Conservation (phyloP, 1,284 basidiomycete genomes). For the Schizophyllum amplum region DNA sequence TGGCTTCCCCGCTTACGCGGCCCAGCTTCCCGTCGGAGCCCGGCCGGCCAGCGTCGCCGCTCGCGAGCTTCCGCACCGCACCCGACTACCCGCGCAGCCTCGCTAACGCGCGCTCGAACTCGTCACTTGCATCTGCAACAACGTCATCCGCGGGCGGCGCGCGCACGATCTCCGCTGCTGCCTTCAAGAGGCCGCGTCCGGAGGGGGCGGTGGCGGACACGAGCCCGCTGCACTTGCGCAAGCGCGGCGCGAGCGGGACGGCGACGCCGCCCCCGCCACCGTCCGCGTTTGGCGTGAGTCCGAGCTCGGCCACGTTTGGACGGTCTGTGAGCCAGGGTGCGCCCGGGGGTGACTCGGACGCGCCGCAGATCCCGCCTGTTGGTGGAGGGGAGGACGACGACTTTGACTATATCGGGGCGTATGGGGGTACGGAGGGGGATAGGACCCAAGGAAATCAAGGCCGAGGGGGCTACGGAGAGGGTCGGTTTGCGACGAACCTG, state of each 20-base stretch:
- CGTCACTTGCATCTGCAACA: neutral
- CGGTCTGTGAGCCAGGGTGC: constrained; percentile 16
- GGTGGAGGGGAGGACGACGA: constrained; percentile 32
- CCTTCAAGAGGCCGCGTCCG: constrained; percentile 50
- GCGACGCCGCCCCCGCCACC: too few species aligned
- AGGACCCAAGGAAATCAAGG: constrained; percentile 16
- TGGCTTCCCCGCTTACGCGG: neutral
- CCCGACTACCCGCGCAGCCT: constrained; percentile 7
- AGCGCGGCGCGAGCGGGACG: constrained; percentile 7
- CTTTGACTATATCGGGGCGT: constrained; percentile 52
- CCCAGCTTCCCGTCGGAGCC: neutral
- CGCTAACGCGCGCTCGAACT: neutral
- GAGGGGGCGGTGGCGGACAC: constrained; percentile 13
- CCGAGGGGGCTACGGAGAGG: constrained; percentile 27
- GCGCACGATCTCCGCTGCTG: constrained; percentile 66
- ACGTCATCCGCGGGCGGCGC: constrained; percentile 21
- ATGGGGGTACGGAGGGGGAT: constrained; percentile 28
- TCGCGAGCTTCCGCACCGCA: constrained; percentile 6
- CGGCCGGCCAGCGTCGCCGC: neutral
- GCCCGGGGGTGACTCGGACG: constrained; percentile 3
- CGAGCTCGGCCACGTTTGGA: constrained; percentile 12
- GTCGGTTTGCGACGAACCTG: constrained; percentile 32
- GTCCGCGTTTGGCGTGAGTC: too few species aligned
- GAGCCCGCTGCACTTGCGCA: constrained; percentile 13
- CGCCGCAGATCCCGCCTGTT: constrained; percentile 16